Evolutionary conservation across 257 asterid genomes (phyloP), one percentile per base, ranked within the genome.

Genomic region (Penstemon barbatus): DNA sequence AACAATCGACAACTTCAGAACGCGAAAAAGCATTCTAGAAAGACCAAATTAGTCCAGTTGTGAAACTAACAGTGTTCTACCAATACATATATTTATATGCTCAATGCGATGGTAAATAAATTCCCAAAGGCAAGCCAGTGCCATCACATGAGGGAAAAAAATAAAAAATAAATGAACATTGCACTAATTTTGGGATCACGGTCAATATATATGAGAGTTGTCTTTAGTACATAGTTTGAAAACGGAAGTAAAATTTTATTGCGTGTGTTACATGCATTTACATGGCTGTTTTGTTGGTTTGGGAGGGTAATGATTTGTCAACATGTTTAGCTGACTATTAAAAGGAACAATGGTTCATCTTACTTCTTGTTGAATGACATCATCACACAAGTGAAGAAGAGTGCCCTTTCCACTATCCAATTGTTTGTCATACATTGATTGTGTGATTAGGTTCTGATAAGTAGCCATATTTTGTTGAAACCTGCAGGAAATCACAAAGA

Each of bases 301-400:
- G 40, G 38, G 38, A 1, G 9, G 40, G 13, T 41, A 69, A 65
- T 40, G n/a, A 64, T 10, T 45, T 39, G 18, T 52, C 49, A 39
- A 25, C n/a, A 36, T n/a, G 38, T 39, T 10, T 51, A 55, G 57
- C 66, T 25, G 52, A 44, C 53, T 33, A 68, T 61, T 63, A 60
- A 74, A 36, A 43, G 66, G 37, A 58, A 45, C 42, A 57, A 53
- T 36, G 65, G 36, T 42, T 63, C 41, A 60, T 71, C 83, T 75
- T 76, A 91, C 99, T 84, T 93, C 99, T 77, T 93, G 99, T 74
- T 93, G 99, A 79, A 93, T 93, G 19, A 93, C 99, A 78, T 93
- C 99, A 79, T 93, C 97, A 11, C 99, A 93, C 85, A 93, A 75
- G 79, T 93, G 99, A 81, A 93, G 97, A 73, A 93, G 97, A 70